Evolutionary conservation across 108 stramenopile genomes (phyloP), one percentile per base, ranked within the genome.

Genomic region (Schizochytrium sp.): DNA sequence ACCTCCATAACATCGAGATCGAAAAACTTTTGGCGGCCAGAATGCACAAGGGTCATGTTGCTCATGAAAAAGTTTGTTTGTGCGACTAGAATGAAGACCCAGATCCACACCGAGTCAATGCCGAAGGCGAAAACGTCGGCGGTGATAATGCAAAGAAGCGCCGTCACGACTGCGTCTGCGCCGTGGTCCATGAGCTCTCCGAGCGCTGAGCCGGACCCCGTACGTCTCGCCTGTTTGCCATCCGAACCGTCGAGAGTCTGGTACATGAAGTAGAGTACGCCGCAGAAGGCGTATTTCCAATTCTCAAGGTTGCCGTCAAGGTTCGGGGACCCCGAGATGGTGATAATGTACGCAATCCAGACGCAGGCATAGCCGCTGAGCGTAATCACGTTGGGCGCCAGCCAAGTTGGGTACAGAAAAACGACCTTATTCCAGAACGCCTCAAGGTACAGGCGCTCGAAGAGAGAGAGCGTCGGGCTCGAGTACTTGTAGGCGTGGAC

Each of bases 191-290:
- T 87, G 51, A 95, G 55, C 87, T 93, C 88, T n/a, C 94, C 94
- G 18, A 95, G 63, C 4, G 94, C 91, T 6, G 91, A 90, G 5
- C 87, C 72, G 16, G 87, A 88, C 10, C 88, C 90, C 12, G 94
- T 94, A 44, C 91, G 87, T 19, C 94, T 91, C 6, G 94, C 94
- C 88, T 94, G 94, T 72, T 95, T 95, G 16, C 94, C 94, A 59
- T 97, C 95, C 69, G 98, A 94, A 72, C 94, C 94, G 87, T 94
- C 94, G n/a, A 94, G 90, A 44, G 97, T 98, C 90, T 99, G 97
- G 90, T 94, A 94, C 16, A 91, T 34, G 44, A 96, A 95, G 92
- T 98, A 92, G 44, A 95, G 92, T n/a, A 91, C 89, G n/a, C 92
- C 96, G 69, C 96, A 95, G 57, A 93, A 92, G 19, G 97, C 63